Evolutionary conservation across 2,329 filamentous ascomycete species (phyloP).

Genomic region (Gremmenia infestans): DNA sequence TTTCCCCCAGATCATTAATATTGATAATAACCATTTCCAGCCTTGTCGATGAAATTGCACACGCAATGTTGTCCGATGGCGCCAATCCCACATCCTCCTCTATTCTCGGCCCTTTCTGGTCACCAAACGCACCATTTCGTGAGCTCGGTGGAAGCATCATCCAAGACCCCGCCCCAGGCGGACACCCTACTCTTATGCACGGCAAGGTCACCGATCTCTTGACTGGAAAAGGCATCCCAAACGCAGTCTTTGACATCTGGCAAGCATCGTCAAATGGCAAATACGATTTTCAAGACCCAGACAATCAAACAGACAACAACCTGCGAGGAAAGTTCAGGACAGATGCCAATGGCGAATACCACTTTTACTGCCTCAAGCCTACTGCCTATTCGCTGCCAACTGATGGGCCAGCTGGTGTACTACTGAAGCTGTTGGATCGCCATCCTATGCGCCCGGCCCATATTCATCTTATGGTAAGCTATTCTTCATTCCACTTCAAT

Average conservation of each 20-base stretch:
- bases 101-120: slow-evolving; percentile 83
- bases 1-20: neutral
- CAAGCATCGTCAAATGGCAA: slow-evolving; percentile 54
- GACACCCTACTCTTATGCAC: slow-evolving; percentile 54
- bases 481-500: neutral
- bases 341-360: slow-evolving; percentile 50
- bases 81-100: slow-evolving; percentile 48
- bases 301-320: slow-evolving; percentile 55
- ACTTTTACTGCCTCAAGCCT: slow-evolving; percentile 44
- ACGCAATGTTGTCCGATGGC: slow-evolving; percentile 22
- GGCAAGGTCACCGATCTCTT: slow-evolving; percentile 45
- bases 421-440: slow-evolving; percentile 50
- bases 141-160: slow-evolving; percentile 67
- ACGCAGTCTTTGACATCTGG: slow-evolving; percentile 60
- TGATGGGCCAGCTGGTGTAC: slow-evolving; percentile 48
- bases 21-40: slow-evolving; percentile 21
- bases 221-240: slow-evolving; percentile 26
- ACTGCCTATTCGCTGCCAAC: slow-evolving; percentile 36
- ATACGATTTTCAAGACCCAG: slow-evolving; percentile 57
- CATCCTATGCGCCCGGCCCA: slow-evolving; percentile 54
- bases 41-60: slow-evolving; percentile 34
- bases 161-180: slow-evolving; percentile 39
- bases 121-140: slow-evolving; percentile 63
- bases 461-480: slow-evolving; percentile 48
- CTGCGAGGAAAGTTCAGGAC: slow-evolving; percentile 57